These are phyloP conservation scores for Gossypium trilobum DNA, from an alignment of 441 rosid species.

Conservation along the genomic window DNA sequence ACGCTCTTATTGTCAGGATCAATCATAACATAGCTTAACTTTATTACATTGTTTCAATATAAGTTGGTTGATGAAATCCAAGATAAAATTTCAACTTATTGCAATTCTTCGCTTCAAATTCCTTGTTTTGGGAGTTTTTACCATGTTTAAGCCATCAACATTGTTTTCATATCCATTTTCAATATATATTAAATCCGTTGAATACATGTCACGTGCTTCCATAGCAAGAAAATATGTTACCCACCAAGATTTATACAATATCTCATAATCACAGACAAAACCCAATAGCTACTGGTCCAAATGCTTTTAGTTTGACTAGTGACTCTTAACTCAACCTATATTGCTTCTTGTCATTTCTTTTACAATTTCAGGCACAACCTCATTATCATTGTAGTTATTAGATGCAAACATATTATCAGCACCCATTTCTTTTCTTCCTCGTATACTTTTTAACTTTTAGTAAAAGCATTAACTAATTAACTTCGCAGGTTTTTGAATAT, in stretches of 20 bases:
- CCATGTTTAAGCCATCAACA: neutral
- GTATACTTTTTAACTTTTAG: no score
- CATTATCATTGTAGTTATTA: neutral
- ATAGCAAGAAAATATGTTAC: neutral
- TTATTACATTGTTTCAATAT: neutral
- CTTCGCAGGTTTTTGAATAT: no score
- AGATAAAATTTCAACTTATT: neutral
- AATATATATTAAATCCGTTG: neutral
- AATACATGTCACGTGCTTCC: no score
- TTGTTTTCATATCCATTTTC: neutral
- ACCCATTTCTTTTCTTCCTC: neutral
- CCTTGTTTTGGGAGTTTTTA: neutral
- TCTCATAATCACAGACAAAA: neutral
- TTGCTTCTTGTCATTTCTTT: neutral
- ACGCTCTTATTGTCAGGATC: neutral
- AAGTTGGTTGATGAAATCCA: neutral
- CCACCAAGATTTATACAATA: neutral
- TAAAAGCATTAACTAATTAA: no score
- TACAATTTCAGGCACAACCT: no score
- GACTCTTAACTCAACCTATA: neutral
- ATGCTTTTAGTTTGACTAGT: neutral
- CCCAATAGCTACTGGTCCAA: neutral
- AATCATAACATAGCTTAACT: neutral
- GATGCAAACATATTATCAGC: neutral
- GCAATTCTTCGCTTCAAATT: neutral